Conservation (phyloP, 805 yeast species). For the Teunomyces tritomae region DNA sequence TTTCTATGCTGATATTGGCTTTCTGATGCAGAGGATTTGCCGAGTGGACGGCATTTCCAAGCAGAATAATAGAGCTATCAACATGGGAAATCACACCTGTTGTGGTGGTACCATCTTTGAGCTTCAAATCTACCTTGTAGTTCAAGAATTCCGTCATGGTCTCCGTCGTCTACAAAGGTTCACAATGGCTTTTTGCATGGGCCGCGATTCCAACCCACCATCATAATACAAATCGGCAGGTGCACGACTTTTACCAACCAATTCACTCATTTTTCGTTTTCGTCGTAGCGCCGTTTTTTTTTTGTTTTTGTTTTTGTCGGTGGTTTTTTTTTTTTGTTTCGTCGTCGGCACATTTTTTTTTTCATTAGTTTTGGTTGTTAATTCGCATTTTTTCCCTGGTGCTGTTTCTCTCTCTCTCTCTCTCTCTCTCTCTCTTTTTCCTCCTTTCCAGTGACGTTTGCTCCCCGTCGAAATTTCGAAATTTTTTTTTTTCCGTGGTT, state of each 20-base stretch:
- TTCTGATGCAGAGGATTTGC: constrained; percentile 8
- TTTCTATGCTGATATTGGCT: constrained; percentile 21
- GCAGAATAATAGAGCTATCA: constrained; percentile 23
- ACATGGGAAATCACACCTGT: constrained; percentile 35
- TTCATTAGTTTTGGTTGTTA: no score
- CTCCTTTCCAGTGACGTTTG: background rate
- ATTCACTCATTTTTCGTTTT: background rate
- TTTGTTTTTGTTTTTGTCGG: background rate
- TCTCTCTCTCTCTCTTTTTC: no score
- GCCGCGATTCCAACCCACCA: no score
- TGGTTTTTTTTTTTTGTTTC: no score
- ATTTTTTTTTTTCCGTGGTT: no score
- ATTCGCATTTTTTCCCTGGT: no score
- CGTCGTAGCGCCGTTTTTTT: background rate
- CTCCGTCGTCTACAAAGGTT: background rate
- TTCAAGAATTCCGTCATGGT: constrained; percentile 40
- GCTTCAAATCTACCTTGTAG: constrained; percentile 37
- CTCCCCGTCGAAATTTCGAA: no score
- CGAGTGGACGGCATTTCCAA: constrained; percentile 21
- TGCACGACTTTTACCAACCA: background rate
- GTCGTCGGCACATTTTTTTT: background rate
- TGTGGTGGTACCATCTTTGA: constrained; percentile 37
- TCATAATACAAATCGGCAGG: background rate
- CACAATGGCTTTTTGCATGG: no score
- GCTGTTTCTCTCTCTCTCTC: no score